These are phyloP conservation scores for Diaporthe amygdali DNA, from an alignment of 2,329 filamentous ascomycete genomes.

Conservation along the genomic window DNA sequence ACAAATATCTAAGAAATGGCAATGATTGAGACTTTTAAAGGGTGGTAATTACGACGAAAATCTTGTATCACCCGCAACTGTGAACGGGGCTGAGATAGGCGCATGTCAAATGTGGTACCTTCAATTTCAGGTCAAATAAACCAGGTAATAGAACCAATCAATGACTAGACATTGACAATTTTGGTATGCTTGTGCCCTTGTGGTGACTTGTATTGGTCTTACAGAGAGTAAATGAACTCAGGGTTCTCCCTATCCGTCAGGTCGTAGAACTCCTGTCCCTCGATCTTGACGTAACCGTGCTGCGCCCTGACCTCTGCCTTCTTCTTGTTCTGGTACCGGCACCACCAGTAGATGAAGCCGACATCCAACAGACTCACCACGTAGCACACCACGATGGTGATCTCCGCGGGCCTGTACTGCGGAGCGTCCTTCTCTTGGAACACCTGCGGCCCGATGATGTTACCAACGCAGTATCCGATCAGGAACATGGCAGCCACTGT, in stretches of 20 bases:
- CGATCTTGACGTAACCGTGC: constrained; percentile 63
- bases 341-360: constrained; percentile 68
- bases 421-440: constrained; percentile 62
- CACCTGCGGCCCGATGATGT: constrained; percentile 59
- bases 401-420: constrained; percentile 66
- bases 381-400: constrained; percentile 67
- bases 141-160: too few relatives aligned
- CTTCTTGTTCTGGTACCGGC: constrained; percentile 60
- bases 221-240: constrained; percentile 67
- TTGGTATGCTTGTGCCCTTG: background rate
- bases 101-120: too few relatives aligned
- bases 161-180: background rate
- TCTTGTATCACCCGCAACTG: too few relatives aligned
- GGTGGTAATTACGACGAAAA: too few relatives aligned
- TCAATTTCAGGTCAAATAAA: too few relatives aligned
- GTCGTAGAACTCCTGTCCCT: constrained; percentile 72
- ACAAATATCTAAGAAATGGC: too few relatives aligned
- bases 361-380: constrained; percentile 57
- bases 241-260: constrained; percentile 70
- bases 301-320: constrained; percentile 58
- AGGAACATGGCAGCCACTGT: constrained; percentile 60
- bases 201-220: constrained; percentile 21
- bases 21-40: too few relatives aligned
- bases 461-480: constrained; percentile 57
- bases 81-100: too few relatives aligned